phyloP scores from a whole-genome alignment of 768 basidiomycete genomes.

The Leccinum rimulosum region DNA sequence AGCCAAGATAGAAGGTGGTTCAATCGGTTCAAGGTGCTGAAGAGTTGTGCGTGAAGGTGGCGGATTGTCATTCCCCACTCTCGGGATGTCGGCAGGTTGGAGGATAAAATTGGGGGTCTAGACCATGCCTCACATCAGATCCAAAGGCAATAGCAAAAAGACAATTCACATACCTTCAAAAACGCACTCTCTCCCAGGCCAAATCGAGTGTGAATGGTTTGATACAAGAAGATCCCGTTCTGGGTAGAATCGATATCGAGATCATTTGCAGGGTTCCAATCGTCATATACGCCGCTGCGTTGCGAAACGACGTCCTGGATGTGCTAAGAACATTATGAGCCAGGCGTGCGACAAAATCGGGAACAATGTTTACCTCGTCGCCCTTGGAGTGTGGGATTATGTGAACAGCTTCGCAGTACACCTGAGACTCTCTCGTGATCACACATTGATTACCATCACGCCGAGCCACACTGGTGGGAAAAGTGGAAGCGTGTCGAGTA shows the following conservation, averaged over 20 bases:
- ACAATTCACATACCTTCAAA: not conserved
- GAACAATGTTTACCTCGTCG: not conserved
- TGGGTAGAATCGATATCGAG: not conserved
- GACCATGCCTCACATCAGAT: not conserved
- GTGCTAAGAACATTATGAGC: not conserved
- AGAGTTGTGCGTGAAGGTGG: not conserved
- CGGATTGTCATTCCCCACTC: not conserved
- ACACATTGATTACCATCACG: not conserved
- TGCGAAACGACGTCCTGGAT: not conserved
- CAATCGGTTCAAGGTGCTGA: not conserved
- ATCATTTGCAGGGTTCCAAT: not conserved
- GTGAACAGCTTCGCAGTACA: not conserved
- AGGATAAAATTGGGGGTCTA: not conserved
- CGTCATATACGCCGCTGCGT: not conserved
- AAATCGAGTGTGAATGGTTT: not conserved
- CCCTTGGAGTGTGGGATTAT: not conserved
- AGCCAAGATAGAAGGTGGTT: too few species aligned
- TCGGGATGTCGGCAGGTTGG: not conserved
- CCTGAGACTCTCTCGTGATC: not conserved
- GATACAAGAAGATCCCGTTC: not conserved
- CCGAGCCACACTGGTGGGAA: not conserved
- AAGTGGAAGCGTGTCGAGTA: not conserved
- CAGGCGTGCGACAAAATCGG: not conserved
- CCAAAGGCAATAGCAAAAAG: not conserved
- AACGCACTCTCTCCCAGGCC: not conserved